Conservation (phyloP, 768 basidiomycete species). For the Suillus luteus region DNA sequence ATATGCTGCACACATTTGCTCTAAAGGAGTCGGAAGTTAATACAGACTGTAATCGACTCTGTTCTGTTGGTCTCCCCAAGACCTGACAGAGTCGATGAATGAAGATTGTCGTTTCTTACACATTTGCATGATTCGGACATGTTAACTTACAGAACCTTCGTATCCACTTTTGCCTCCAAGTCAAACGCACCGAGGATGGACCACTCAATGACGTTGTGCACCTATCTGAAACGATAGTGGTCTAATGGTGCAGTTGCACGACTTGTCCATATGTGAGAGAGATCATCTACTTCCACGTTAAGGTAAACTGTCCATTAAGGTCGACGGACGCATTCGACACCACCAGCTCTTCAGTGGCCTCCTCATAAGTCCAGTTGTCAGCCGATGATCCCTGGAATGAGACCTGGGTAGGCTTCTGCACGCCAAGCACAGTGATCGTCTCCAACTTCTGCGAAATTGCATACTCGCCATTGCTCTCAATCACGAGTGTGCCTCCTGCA, state of each 20-base stretch:
- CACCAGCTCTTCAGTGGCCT: conserved; percentile 43
- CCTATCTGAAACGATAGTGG: neutral
- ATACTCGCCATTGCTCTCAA: conserved; percentile 39
- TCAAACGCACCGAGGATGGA: neutral
- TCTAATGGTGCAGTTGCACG: neutral
- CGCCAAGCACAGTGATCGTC: conserved; percentile 61
- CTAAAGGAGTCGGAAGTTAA: neutral
- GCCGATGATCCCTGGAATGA: conserved; percentile 39
- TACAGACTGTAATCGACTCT: neutral
- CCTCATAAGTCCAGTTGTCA: conserved; percentile 42
- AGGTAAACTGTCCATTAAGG: conserved; percentile 40
- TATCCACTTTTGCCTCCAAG: neutral
- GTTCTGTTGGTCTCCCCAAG: neutral
- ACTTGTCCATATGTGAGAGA: neutral
- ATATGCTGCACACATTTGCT: neutral
- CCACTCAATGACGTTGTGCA: neutral
- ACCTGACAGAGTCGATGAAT: neutral
- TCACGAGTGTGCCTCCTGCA: conserved; percentile 34
- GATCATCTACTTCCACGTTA: conserved; percentile 37
- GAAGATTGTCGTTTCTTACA: neutral
- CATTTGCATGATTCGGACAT: neutral
- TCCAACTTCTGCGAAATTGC: conserved; percentile 46
- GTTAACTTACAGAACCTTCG: neutral
- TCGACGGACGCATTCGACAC: conserved; percentile 39
- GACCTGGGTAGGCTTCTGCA: conserved; percentile 43